Conservation (phyloP, 2,329 filamentous ascomycete genomes). For the Fusarium liriodendri region DNA sequence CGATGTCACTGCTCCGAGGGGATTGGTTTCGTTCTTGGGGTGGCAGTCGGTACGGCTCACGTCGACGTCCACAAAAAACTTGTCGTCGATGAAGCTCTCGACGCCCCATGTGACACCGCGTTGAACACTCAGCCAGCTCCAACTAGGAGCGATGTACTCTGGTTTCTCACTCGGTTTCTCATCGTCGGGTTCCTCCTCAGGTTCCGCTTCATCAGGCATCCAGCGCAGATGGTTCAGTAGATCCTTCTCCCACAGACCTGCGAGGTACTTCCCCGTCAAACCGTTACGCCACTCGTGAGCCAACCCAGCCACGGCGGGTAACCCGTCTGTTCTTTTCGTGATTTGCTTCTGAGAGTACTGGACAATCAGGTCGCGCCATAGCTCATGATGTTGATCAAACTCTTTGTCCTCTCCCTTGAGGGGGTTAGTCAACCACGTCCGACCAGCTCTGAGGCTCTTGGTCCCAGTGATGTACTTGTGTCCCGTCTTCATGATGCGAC, state of each 20-base stretch:
- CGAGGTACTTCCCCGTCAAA: conserved; percentile 37
- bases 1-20: conserved; percentile 28
- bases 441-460: background rate
- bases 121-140: conserved; percentile 43
- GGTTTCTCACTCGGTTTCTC: background rate
- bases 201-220: conserved; percentile 28
- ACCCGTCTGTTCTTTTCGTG: conserved; percentile 33
- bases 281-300: conserved; percentile 32
- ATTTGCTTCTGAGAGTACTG: conserved; percentile 39
- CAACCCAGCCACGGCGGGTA: conserved; percentile 42
- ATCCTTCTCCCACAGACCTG: conserved; percentile 41
- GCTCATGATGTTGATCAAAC: conserved; percentile 28
- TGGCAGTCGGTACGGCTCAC: conserved; percentile 20
- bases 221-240: conserved; percentile 33
- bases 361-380: conserved; percentile 39
- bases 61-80: conserved; percentile 26
- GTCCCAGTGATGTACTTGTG: conserved; percentile 31
- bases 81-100: conserved; percentile 10
- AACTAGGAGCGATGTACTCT: conserved; percentile 34
- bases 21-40: conserved; percentile 3
- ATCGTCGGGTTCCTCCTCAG: conserved; percentile 11
- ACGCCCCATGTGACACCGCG: conserved; percentile 37
- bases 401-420: background rate
- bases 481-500: conserved; percentile 36
- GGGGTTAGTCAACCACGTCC: background rate